Conservation (phyloP, 306 rosid species). For the Quercus wislizeni region DNA sequence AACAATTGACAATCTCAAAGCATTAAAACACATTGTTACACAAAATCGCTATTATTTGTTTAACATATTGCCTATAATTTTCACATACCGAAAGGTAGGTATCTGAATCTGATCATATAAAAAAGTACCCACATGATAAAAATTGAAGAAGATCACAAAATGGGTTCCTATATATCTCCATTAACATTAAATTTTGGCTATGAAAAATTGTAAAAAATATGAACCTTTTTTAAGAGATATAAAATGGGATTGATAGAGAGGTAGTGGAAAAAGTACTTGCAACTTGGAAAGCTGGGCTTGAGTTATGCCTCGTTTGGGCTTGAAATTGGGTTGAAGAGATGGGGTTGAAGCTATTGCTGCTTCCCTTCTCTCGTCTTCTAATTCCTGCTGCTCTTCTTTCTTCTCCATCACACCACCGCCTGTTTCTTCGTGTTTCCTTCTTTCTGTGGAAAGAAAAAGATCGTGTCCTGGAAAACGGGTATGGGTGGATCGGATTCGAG, state of each 20-base stretch:
- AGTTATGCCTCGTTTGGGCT: conserved; percentile 42
- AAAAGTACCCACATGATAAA: not conserved
- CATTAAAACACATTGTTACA: not conserved
- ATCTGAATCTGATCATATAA: not conserved
- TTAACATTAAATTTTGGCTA: not conserved
- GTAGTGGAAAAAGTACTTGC: conserved; percentile 27
- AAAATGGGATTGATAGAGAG: not conserved
- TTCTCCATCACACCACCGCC: conserved; percentile 25
- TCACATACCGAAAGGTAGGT: not conserved
- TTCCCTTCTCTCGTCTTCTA: conserved; percentile 56
- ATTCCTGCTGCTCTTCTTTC: conserved; percentile 12
- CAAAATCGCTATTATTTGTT: not conserved
- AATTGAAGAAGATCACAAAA: not conserved
- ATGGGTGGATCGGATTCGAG: no score
- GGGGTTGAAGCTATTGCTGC: conserved; percentile 59
- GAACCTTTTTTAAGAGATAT: not conserved
- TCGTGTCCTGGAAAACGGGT: no score
- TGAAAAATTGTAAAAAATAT: not conserved
- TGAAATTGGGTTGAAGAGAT: conserved; percentile 51
- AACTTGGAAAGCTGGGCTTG: conserved; percentile 55
- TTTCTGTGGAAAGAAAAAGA: not conserved
- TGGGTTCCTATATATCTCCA: not conserved
- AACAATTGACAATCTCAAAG: not conserved
- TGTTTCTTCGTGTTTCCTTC: not conserved
- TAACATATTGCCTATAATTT: not conserved